A percentile compares a stretch with the other conserved stretches of the same genome.
Evolutionary conservation across 371 early-diverging fungal species (phyloP).

Genomic region (Mortierella sp.): DNA sequence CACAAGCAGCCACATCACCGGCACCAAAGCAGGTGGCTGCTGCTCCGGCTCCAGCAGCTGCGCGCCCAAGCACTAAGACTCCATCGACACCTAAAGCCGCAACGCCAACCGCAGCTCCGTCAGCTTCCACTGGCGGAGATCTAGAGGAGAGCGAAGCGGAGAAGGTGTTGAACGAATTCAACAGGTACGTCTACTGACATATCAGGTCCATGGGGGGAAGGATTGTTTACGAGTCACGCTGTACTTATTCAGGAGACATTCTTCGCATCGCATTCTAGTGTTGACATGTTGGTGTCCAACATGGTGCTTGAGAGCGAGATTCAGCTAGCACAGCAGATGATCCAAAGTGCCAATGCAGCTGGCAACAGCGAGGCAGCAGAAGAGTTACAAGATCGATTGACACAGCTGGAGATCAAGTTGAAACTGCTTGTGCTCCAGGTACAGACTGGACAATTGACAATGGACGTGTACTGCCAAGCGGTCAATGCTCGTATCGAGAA

Average conservation of each 20-base stretch:
- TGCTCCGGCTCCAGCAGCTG: background rate
- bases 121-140: constrained; percentile 8
- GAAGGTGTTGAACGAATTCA: constrained; percentile 60
- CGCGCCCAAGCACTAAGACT: constrained; percentile 6
- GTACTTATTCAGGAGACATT: background rate
- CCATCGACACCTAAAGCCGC: constrained; percentile 7
- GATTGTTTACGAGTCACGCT: background rate
- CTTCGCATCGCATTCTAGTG: constrained; percentile 38
- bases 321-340: constrained; percentile 56
- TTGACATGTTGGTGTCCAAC: constrained; percentile 80
- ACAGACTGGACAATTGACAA: constrained; percentile 79
- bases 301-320: constrained; percentile 83
- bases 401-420: constrained; percentile 81
- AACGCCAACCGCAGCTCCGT: background rate
- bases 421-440: constrained; percentile 84
- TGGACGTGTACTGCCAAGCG: constrained; percentile 72
- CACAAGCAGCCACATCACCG: too few relatives aligned
- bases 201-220: background rate
- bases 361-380: constrained; percentile 61
- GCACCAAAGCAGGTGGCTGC: constrained; percentile 9
- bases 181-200: constrained; percentile 56
- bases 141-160: constrained; percentile 27
- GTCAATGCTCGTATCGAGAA: constrained; percentile 67
- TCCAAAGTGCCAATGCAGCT: constrained; percentile 59
- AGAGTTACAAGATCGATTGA: constrained; percentile 72